A percentile compares a stretch with the other conserved stretches of the same genome.
Evolutionary conservation across 2,329 filamentous ascomycete species (phyloP).

Genomic region (Fusarium burgessii): DNA sequence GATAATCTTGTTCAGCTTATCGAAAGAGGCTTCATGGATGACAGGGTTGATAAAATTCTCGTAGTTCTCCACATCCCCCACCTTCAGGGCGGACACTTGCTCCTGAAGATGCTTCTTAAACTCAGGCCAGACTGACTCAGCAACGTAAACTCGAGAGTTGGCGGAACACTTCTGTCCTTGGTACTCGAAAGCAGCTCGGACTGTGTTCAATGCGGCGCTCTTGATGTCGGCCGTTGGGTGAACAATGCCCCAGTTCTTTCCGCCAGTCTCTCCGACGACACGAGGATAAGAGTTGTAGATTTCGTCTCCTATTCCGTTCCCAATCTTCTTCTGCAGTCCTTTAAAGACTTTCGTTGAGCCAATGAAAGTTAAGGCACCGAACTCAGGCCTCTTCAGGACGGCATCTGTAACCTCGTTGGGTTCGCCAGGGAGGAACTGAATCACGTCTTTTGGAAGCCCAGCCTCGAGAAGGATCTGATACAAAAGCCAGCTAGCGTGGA

Average conservation of each 20-base stretch:
- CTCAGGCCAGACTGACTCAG: conserved; percentile 45
- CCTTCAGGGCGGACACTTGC: conserved; percentile 53
- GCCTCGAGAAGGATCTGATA: conserved; percentile 56
- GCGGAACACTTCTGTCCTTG: conserved; percentile 39
- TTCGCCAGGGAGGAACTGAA: conserved; percentile 56
- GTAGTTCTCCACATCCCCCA: conserved; percentile 54
- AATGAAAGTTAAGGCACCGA: conserved; percentile 54
- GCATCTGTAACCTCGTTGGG: conserved; percentile 51
- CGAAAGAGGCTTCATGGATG: conserved; percentile 61
- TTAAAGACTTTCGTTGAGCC: conserved; percentile 56
- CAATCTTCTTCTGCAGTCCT: conserved; percentile 49
- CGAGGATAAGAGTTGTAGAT: conserved; percentile 53
- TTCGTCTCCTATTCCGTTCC: conserved; percentile 49
- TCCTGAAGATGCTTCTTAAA: conserved; percentile 49
- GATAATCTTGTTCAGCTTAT: conserved; percentile 54
- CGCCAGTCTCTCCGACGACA: conserved; percentile 63
- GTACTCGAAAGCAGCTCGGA: conserved; percentile 33
- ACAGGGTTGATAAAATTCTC: conserved; percentile 61
- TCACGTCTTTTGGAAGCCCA: conserved; percentile 53
- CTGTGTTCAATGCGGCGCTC: conserved; percentile 32
- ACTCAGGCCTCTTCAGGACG: conserved; percentile 52
- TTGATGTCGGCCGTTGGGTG: conserved; percentile 48
- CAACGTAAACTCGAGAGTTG: conserved; percentile 36
- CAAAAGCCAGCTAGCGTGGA: conserved; percentile 52
- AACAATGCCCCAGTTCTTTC: conserved; percentile 66